Percentiles rank a stretch among this genome's conserved stretches.
Conservation (phyloP, 2,329 filamentous ascomycete species). For the Botrytis medusae region DNA sequence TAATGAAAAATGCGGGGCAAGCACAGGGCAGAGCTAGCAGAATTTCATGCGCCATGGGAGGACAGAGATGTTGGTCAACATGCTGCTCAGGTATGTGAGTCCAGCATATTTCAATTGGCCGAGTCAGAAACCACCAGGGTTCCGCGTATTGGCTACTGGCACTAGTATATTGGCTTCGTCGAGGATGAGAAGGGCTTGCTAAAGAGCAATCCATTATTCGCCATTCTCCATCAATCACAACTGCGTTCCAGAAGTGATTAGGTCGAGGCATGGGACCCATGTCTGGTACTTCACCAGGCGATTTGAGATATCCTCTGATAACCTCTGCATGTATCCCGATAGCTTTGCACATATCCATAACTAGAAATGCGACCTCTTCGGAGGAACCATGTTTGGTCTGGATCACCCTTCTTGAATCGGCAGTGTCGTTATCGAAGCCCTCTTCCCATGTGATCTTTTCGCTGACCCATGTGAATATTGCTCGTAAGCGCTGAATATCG, state of each 20-base stretch:
- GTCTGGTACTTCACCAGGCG: conserved; percentile 80
- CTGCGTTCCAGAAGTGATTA: conserved; percentile 98
- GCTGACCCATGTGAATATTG: conserved; percentile 97
- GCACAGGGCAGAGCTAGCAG: conserved; percentile 83
- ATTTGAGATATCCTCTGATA: conserved; percentile 86
- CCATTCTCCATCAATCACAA: conserved; percentile 93
- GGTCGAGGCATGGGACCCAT: conserved; percentile 78
- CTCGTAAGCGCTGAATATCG: conserved; percentile 86
- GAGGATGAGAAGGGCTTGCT: conserved; percentile 86
- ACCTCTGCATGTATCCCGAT: conserved; percentile 86
- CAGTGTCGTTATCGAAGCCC: conserved; percentile 76
- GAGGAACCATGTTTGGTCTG: conserved; percentile 80
- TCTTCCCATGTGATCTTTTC: conserved; percentile 96
- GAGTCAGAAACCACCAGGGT: conserved; percentile 88
- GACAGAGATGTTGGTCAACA: conserved; percentile 89
- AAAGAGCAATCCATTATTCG: conserved; percentile 93
- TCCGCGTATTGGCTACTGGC: conserved; percentile 71
- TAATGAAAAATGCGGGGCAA: conserved; percentile 84
- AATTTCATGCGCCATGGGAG: conserved; percentile 80
- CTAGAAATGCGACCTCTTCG: conserved; percentile 84
- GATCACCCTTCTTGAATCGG: conserved; percentile 78
- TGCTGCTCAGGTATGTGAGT: conserved; percentile 89
- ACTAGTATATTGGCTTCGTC: conserved; percentile 73
- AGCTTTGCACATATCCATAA: conserved; percentile 89
- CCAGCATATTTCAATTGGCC: conserved; percentile 88